phyloP scores from a whole-genome alignment of 1,284 basidiomycete species.

The Xerocomus amazonicus region DNA sequence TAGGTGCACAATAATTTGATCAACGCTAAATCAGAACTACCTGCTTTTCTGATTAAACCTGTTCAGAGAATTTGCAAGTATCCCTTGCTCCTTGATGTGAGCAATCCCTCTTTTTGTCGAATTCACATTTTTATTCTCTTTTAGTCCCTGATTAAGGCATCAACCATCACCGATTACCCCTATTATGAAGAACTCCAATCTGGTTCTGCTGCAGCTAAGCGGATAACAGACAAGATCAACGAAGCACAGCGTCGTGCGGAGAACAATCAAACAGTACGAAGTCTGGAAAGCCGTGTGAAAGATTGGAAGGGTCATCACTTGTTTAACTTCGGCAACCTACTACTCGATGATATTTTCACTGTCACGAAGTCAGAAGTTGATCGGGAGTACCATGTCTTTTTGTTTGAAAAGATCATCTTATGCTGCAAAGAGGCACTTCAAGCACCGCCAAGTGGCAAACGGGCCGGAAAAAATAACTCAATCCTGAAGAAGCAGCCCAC shows the following conservation, averaged over 20 bases:
- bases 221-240: conserved; percentile 95
- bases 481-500: conserved; percentile 68
- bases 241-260: conserved; percentile 88
- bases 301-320: conserved; percentile 99
- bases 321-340: conserved; percentile 87
- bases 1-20: conserved; percentile 74
- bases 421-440: conserved; percentile 88
- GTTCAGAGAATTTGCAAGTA: conserved; percentile 92
- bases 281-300: conserved; percentile 87
- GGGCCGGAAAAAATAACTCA: conserved; percentile 69
- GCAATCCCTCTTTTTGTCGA: conserved; percentile 41
- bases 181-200: conserved; percentile 80
- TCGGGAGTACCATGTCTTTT: conserved; percentile 97
- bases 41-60: conserved; percentile 88
- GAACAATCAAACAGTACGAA: conserved; percentile 85
- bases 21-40: conserved; percentile 84
- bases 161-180: conserved; percentile 61
- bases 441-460: conserved; percentile 50
- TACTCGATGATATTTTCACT: conserved; percentile 92
- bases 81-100: conserved; percentile 81
- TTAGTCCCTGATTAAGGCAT: conserved; percentile 77
- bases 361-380: conserved; percentile 97
- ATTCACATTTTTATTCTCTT: neutral
- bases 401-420: conserved; percentile 98
- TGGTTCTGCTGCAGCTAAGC: conserved; percentile 84